Conservation (phyloP, 306 rosid genomes). For the Neltuma alba region DNA sequence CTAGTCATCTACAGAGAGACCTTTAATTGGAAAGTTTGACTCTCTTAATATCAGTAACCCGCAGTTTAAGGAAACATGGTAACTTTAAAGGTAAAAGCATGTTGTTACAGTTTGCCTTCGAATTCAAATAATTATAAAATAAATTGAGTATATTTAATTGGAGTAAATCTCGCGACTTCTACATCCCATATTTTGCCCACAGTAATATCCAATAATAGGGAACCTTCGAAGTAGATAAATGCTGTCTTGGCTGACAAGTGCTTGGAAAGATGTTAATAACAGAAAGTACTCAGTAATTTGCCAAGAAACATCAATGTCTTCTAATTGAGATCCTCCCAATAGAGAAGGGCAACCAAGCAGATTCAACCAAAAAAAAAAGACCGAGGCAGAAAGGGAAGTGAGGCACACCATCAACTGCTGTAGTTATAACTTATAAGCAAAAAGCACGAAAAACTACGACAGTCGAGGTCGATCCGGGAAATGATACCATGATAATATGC, state of each 20-base stretch:
- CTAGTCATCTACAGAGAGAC: slow-evolving; percentile 5
- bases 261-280: slow-evolving; percentile 15
- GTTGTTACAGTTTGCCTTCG: slow-evolving; percentile 9
- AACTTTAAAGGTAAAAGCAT: slow-evolving; percentile 19
- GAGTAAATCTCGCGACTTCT: slow-evolving; percentile 18
- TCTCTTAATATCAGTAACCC: not conserved
- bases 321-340: slow-evolving; percentile 31
- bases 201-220: not conserved
- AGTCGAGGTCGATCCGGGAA: slow-evolving; percentile 33
- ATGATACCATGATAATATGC: slow-evolving; percentile 8
- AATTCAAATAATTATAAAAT: slow-evolving; percentile 19
- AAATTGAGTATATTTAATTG: slow-evolving; percentile 2
- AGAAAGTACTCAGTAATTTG: slow-evolving; percentile 1
- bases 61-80: not conserved
- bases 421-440: not conserved
- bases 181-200: slow-evolving; percentile 8
- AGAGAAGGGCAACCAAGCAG: slow-evolving; percentile 12
- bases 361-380: slow-evolving; percentile 8
- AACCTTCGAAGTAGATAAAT: not conserved
- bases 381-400: not conserved
- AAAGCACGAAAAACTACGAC: slow-evolving; percentile 19
- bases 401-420: not conserved
- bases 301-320: slow-evolving; percentile 10
- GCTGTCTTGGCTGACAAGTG: slow-evolving; percentile 17
- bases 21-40: slow-evolving; percentile 26